These are phyloP conservation scores for Penicillium antarcticum DNA, from an alignment of 495 filamentous ascomycete genomes.

Conservation along the genomic window DNA sequence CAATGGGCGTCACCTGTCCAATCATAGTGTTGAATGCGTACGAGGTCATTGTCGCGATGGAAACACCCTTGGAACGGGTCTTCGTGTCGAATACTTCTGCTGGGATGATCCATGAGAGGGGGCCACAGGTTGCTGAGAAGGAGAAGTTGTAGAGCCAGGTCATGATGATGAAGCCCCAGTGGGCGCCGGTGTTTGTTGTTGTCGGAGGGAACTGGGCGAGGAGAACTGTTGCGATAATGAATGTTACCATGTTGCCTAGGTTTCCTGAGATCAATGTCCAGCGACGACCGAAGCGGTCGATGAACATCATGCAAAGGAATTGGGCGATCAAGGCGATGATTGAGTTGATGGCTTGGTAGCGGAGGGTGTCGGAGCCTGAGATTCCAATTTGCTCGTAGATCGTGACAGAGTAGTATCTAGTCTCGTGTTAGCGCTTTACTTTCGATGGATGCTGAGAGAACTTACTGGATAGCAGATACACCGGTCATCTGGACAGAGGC, in stretches of 20 bases:
- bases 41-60: conserved; percentile 60
- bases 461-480: conserved; percentile 64
- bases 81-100: conserved; percentile 70
- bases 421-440: neutral
- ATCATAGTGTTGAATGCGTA: conserved; percentile 76
- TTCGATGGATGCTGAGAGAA: neutral
- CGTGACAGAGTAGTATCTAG: conserved; percentile 60
- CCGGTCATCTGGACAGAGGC: conserved; percentile 72
- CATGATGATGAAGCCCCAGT: conserved; percentile 71
- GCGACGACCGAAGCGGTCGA: conserved; percentile 63
- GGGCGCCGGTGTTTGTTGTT: conserved; percentile 52
- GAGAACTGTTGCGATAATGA: conserved; percentile 46
- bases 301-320: conserved; percentile 62
- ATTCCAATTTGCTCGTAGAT: conserved; percentile 71
- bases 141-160: conserved; percentile 71
- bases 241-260: conserved; percentile 59
- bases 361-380: conserved; percentile 55
- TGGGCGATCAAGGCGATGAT: conserved; percentile 65
- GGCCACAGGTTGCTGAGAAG: conserved; percentile 62
- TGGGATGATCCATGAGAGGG: conserved; percentile 61
- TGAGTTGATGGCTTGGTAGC: conserved; percentile 70
- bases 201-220: conserved; percentile 54
- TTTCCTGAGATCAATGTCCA: conserved; percentile 65
- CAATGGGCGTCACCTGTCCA: conserved; percentile 62
- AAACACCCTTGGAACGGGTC: conserved; percentile 64